phyloP scores from a whole-genome alignment of 2,329 filamentous ascomycete species.

The Cytospora chrysosperma region DNA sequence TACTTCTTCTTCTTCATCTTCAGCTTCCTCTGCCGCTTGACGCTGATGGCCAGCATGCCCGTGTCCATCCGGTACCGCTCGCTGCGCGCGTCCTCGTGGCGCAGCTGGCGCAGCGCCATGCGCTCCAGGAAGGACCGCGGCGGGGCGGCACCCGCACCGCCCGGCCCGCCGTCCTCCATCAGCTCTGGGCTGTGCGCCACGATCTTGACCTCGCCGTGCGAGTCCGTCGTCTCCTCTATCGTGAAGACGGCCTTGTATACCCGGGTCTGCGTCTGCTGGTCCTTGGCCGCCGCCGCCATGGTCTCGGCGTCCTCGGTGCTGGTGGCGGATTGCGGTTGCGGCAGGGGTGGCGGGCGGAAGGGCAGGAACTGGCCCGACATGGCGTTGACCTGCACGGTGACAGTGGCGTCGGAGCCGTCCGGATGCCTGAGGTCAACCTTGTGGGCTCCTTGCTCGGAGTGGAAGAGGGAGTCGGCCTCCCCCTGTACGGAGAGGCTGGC shows the following conservation, averaged over 20 bases:
- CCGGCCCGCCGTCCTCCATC: conserved; percentile 43
- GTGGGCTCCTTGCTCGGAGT: conserved; percentile 47
- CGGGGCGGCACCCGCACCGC: conserved; percentile 11
- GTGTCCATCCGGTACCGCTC: conserved; percentile 39
- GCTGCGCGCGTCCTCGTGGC: conserved; percentile 54
- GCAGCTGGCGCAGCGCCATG: conserved; percentile 63
- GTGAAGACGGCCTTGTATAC: conserved; percentile 65
- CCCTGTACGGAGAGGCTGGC: conserved; percentile 48
- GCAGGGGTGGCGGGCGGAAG: conserved; percentile 82
- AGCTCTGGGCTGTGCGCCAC: conserved; percentile 60
- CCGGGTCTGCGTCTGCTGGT: conserved; percentile 46
- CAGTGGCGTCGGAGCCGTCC: conserved; percentile 55
- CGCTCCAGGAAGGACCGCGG: conserved; percentile 66
- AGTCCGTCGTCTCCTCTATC: conserved; percentile 64
- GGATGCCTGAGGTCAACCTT: conserved; percentile 55
- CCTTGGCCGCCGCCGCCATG: conserved; percentile 33
- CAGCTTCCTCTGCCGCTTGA: conserved; percentile 86
- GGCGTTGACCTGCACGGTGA: conserved; percentile 66
- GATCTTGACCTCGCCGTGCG: conserved; percentile 59
- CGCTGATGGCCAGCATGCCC: conserved; percentile 79
- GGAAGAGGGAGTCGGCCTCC: conserved; percentile 34
- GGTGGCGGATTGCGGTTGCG: conserved; percentile 54
- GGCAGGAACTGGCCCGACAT: conserved; percentile 72
- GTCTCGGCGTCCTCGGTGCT: conserved; percentile 34
- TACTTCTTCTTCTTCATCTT: conserved; percentile 99